Evolutionary conservation across 2,329 filamentous ascomycete species (phyloP), one percentile per base, ranked within the genome.

Genomic region (Verticillium nonalfalfae): DNA sequence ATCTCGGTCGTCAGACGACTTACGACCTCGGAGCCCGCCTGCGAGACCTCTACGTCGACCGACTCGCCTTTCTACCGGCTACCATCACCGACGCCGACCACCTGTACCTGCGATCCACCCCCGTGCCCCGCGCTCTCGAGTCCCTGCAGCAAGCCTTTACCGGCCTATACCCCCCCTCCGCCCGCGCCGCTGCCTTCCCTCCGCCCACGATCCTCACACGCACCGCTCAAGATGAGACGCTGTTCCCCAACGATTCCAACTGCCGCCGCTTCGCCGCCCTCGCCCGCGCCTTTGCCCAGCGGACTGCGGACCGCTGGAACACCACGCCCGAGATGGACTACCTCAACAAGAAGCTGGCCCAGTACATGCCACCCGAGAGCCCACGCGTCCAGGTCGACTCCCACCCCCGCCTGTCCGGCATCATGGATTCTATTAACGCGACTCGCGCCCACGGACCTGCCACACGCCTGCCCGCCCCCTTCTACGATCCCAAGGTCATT

Each of bases 361-460:
- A 90, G 73, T 96, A 90, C 86, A 96, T 98, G 90, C 91, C 92
- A 0, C 81, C 86, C 7, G 81, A 82, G 39, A 82, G 80, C 35
- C 83, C 83, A 11, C 81, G 82, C 45, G 87, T 97, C 9, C 90
- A 90, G 33, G 91, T 98, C 9, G 93, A 97, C 73, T 88, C 88
- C 1, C 88, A 89, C 63, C 95, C 95, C 0, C 83, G 93, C 55
- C 80, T 98, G 13, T 93, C 88, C 6, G 95, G 95, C 59, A 89
- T 99, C 69, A 92, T 96, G 90, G 95, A 99, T 76, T 95, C 91
- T 0, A 84, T 98, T 70, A 98, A 97, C 72, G 86, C 91, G 7
- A 96, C 92, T 0, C 80, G 90, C 13, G 94, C 93, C 2, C 95
- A 98, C 72, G 91, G 91, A 0, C 85, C 90, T 0, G 83, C 84